phyloP scores from a whole-genome alignment of 129 eudicot genomes.

The Oenanthe sinensis region DNA sequence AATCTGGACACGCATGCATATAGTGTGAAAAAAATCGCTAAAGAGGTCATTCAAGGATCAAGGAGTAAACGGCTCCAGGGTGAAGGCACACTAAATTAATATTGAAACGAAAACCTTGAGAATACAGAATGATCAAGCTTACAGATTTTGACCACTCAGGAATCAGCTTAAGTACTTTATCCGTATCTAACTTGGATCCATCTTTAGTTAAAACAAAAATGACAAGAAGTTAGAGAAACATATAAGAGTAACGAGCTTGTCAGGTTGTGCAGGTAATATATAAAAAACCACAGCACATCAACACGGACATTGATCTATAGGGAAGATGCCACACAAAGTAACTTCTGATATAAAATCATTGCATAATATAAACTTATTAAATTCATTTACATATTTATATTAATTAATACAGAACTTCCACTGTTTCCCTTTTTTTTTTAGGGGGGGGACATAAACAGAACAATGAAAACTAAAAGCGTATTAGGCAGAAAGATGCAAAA shows the following conservation, averaged over 20 bases:
- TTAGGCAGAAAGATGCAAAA: not conserved
- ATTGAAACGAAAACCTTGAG: not conserved
- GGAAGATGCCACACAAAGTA: not conserved
- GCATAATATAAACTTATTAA: not conserved
- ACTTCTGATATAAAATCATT: not conserved
- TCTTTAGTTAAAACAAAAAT: not conserved
- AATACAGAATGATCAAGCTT: conserved; percentile 24
- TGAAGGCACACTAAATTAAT: not conserved
- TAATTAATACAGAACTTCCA: too few relatives aligned
- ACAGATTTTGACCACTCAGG: conserved; percentile 75
- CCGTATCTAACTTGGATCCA: conserved; percentile 45
- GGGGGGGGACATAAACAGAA: not conserved
- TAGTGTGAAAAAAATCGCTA: not conserved
- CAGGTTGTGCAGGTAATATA: not conserved
- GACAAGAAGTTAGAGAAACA: not conserved
- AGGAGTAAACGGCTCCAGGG: not conserved
- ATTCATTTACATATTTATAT: not conserved
- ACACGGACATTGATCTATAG: not conserved
- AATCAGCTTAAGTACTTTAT: conserved; percentile 61
- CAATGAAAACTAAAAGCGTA: not conserved
- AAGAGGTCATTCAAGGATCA: not conserved
- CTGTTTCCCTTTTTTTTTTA: too few relatives aligned
- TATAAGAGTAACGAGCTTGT: conserved; percentile 1
- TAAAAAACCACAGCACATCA: not conserved
- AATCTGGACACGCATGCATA: not conserved